These are phyloP conservation scores for Glycine latifolia DNA, from an alignment of 306 rosid genomes.

Conservation along the genomic window DNA sequence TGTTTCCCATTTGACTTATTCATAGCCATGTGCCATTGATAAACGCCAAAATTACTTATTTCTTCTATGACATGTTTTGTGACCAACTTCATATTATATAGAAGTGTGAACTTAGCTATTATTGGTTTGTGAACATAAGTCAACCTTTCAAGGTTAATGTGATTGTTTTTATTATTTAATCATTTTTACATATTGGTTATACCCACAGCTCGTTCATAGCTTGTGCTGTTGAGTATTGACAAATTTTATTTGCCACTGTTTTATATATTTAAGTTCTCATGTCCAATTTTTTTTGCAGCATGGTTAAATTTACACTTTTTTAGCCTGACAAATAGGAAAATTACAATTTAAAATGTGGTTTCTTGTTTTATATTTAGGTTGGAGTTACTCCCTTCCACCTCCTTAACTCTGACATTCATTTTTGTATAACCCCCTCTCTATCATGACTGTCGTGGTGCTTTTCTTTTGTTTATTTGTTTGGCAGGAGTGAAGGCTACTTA, in stretches of 20 bases:
- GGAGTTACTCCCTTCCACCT: constrained; percentile 24
- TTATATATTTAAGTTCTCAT: constrained; percentile 23
- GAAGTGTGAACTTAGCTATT: too few relatives aligned
- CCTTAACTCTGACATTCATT: constrained; percentile 18
- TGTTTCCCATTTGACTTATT: constrained; percentile 36
- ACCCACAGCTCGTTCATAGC: constrained; percentile 24
- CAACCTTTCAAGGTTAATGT: constrained; percentile 31
- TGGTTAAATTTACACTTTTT: neutral
- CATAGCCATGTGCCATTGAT: constrained; percentile 15
- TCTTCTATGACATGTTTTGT: too few relatives aligned
- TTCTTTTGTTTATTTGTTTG: constrained; percentile 41
- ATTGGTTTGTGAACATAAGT: neutral
- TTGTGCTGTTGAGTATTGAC: constrained; percentile 2
- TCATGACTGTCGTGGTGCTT: constrained; percentile 28
- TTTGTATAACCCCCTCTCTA: neutral
- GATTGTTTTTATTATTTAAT: constrained; percentile 32
- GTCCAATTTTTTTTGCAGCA: constrained; percentile 12
- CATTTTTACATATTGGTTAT: constrained; percentile 20
- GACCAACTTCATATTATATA: too few relatives aligned
- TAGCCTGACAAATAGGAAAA: constrained; percentile 6
- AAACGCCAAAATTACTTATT: too few relatives aligned
- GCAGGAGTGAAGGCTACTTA: constrained; percentile 98
- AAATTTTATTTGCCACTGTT: constrained; percentile 29
- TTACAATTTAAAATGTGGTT: constrained; percentile 19
- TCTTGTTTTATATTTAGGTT: constrained; percentile 33